Percentiles rank a stretch among this genome's conserved stretches.
Evolutionary conservation across 805 yeast species (phyloP).

Genomic region (Wickerhamiella cacticola): DNA sequence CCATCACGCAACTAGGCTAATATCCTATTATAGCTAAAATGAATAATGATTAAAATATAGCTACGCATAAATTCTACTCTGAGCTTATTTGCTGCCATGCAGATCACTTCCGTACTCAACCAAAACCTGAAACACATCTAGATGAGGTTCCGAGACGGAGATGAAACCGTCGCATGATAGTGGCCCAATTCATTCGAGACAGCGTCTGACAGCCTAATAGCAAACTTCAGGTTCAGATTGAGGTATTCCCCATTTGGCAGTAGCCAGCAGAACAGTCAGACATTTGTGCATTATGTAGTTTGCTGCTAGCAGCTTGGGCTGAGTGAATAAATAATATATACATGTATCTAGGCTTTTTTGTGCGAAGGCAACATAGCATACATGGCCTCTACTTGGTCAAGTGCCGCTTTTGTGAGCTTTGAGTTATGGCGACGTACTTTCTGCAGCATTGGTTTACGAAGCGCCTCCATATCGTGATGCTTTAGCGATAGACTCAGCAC

Average conservation of each 20-base stretch:
- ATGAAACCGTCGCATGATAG: neutral
- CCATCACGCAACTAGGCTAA: conserved; percentile 21
- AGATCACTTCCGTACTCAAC: too few species aligned
- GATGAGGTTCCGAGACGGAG: neutral
- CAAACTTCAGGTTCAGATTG: neutral
- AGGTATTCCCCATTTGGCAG: too few species aligned
- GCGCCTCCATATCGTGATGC: neutral
- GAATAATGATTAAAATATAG: too few species aligned
- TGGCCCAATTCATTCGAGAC: neutral
- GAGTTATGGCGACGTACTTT: neutral
- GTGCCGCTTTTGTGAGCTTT: neutral
- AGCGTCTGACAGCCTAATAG: neutral
- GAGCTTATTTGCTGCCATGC: too few species aligned
- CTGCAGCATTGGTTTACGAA: neutral
- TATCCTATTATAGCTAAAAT: neutral
- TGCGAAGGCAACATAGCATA: too few species aligned
- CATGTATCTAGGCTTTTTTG: too few species aligned
- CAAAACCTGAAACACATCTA: neutral
- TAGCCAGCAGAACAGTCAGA: too few species aligned
- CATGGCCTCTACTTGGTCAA: neutral
- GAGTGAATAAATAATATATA: too few species aligned
- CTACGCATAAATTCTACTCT: too few species aligned
- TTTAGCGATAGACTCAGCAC: neutral
- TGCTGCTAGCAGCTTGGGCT: too few species aligned
- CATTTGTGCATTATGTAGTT: too few species aligned